Percentiles rank a stretch among this genome's conserved stretches.
Conservation (phyloP, 106 monocot species). For the Dioscorea dumetorum region DNA sequence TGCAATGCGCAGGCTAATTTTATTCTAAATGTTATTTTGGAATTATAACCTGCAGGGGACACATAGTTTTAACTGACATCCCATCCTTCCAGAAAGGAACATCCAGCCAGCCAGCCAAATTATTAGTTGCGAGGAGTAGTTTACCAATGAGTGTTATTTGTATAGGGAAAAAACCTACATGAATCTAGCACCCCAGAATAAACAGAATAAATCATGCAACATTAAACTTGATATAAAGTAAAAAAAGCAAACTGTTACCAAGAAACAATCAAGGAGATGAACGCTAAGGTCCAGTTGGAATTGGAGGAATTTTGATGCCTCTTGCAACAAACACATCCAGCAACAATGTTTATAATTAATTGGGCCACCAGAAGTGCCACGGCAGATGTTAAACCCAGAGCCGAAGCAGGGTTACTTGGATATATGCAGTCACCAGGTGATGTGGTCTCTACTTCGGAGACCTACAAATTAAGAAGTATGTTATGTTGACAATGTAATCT, state of each 20-base stretch:
- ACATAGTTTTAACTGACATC: background rate
- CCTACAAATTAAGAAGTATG: constrained; percentile 20
- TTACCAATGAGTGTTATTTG: background rate
- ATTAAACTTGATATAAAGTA: background rate
- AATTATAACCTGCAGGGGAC: background rate
- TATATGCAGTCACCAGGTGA: constrained; percentile 40
- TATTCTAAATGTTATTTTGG: background rate
- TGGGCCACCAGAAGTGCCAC: constrained; percentile 65
- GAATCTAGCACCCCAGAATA: background rate
- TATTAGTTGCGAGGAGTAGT: background rate
- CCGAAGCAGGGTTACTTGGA: constrained; percentile 65
- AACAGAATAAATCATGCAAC: background rate
- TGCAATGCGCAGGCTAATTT: background rate
- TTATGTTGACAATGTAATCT: background rate
- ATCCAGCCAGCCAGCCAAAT: background rate
- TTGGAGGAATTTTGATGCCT: constrained; percentile 35
- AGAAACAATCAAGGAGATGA: constrained; percentile 64
- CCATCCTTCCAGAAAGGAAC: background rate
- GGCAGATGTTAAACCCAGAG: constrained; percentile 60
- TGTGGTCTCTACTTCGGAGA: constrained; percentile 46
- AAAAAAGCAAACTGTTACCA: constrained; percentile 42
- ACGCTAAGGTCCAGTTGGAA: constrained; percentile 48
- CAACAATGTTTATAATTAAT: constrained; percentile 59
- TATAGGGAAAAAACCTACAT: background rate
- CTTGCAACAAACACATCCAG: constrained; percentile 93